Percentiles rank a stretch among this genome's conserved stretches.
Evolutionary conservation across 2,329 filamentous ascomycete genomes (phyloP).

Genomic region (Hawksworthiomyces lignivorus): DNA sequence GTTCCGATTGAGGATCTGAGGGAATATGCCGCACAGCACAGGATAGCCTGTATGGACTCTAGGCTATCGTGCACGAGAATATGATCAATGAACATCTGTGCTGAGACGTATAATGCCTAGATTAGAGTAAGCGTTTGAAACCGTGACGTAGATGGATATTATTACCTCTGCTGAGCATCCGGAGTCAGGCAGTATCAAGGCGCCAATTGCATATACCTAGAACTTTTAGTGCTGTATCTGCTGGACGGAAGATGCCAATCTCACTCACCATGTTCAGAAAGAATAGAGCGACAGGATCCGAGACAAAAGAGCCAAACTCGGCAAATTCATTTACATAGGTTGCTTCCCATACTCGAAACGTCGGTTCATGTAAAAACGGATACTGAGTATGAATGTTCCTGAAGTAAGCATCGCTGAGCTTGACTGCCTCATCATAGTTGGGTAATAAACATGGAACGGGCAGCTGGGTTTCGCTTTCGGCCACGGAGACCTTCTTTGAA

Average conservation of each 20-base stretch:
- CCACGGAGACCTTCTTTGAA: too few relatives aligned
- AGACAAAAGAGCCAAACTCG: neutral
- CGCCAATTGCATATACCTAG: constrained; percentile 4
- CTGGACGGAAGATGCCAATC: too few relatives aligned
- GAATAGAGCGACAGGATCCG: neutral
- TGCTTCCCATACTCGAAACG: constrained; percentile 9
- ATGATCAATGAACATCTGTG: neutral
- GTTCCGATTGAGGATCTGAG: constrained; percentile 21
- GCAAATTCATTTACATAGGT: neutral
- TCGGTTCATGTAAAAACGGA: constrained; percentile 25
- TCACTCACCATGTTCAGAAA: constrained; percentile 1
- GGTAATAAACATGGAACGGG: constrained; percentile 12
- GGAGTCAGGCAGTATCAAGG: neutral
- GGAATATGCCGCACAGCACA: constrained; percentile 25
- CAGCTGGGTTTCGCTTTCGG: neutral
- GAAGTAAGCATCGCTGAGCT: constrained; percentile 23
- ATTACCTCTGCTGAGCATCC: too few relatives aligned
- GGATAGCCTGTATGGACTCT: constrained; percentile 24
- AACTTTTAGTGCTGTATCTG: neutral
- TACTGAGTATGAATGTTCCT: constrained; percentile 26
- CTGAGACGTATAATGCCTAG: too few relatives aligned
- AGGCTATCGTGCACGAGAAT: constrained; percentile 10
- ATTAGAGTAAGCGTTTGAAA: too few relatives aligned
- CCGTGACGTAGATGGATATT: too few relatives aligned
- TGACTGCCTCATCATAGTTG: constrained; percentile 8